phyloP scores from a whole-genome alignment of 345 rosid species.

The Raphanus raphanistrum region DNA sequence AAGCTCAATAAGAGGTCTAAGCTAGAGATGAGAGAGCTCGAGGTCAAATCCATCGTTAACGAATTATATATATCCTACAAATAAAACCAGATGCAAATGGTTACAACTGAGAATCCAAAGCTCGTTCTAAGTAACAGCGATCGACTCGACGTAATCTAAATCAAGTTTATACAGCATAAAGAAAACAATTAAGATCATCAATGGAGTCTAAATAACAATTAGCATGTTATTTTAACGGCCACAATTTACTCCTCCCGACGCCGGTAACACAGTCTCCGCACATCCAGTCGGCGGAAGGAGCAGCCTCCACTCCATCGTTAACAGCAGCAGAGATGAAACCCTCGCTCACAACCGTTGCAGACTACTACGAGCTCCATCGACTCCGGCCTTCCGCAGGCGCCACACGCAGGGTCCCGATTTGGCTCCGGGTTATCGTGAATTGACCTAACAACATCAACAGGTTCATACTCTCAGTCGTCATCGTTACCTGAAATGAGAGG shows the following conservation, averaged over 20 bases:
- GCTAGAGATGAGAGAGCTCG: no score
- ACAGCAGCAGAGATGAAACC: slow-evolving; percentile 67
- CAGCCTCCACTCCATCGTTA: slow-evolving; percentile 27
- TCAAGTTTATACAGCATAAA: no score
- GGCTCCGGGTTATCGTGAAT: slow-evolving; percentile 65
- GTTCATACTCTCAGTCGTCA: slow-evolving; percentile 39
- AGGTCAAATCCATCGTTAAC: no score
- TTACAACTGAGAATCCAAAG: no score
- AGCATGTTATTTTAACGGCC: slow-evolving; percentile 50
- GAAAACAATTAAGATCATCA: no score
- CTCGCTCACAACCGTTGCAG: slow-evolving; percentile 92
- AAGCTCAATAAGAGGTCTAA: no score
- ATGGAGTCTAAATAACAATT: no score
- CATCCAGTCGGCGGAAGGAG: slow-evolving; percentile 64
- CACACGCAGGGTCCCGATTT: slow-evolving; percentile 45
- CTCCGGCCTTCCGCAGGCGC: slow-evolving; percentile 57
- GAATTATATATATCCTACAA: no score
- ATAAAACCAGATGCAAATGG: no score
- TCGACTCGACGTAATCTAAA: no score
- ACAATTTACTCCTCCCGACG: slow-evolving; percentile 67
- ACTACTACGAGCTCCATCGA: slow-evolving; percentile 51
- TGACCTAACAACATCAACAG: slow-evolving; percentile 61
- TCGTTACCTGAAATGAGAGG: background rate
- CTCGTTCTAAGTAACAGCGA: no score
- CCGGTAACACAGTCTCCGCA: slow-evolving; percentile 58